Base-by-base conservation (phyloP, 768 basidiomycete genomes). In the Tephrocybe rancida region DNA sequence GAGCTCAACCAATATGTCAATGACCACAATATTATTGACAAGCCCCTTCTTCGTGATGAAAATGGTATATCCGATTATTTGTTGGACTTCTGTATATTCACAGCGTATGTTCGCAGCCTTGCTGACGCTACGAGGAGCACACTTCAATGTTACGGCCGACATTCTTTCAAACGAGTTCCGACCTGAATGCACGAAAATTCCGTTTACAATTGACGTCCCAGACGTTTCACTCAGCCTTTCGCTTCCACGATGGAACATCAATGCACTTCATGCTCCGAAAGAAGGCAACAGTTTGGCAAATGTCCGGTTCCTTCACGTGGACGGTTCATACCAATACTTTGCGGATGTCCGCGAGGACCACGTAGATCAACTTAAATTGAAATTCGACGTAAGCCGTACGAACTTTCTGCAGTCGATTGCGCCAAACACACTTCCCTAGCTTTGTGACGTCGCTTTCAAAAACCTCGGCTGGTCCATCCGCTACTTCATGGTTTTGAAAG, bases 1-100 rank as follows among this genome's bases (percentile, higher is more conserved):
- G 80, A 83, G 54, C 65, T 96, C 45, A 88, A 89, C 60, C 66
- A 91, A 22, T 95, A 92, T 64, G 84, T 91, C 47, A 98, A 98
- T 64, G 96, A 98, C 68, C 93, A 94, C 64, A 98, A 98, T 64
- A 92, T 98, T 64, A 90, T 98, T 45, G 93, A 97, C 73, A 90
- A 89, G 56, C 93, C 95, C 2, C 72, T 87, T 29, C 74, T 86
- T 52, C 74, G 72, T 51, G 88, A 93, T n/a, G 90, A 93, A 61
- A 98, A 98, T 66, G 86, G 94, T 94, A 62, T 50, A 29, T 3
- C n/a, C 26, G 29, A 24, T 1, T 18, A 35, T 44, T 37, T 49
- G 32, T 16, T 37, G 24, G 16, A n/a, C n/a, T n/a, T n/a, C n/a
- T n/a, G n/a, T n/a, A 22, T 43, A 30, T 21, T 38, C 56, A 46